phyloP scores from a whole-genome alignment of 2,329 filamentous ascomycete genomes.

The Phialemonium atrogriseum region DNA sequence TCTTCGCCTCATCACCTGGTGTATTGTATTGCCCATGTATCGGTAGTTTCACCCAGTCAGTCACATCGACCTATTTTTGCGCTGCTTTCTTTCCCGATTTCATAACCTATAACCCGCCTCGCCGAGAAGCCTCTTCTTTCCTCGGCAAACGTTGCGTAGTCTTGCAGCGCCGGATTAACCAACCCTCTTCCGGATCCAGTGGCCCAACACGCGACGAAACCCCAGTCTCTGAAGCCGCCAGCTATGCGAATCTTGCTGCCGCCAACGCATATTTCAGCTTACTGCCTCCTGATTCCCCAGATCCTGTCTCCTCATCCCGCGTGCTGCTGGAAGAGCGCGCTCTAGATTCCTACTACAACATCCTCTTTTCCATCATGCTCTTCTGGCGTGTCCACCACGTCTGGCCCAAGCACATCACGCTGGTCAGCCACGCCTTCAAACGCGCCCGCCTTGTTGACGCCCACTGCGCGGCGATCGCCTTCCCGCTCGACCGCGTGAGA shows the following conservation, averaged over 20 bases:
- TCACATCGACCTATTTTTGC: no score
- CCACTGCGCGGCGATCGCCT: conserved; percentile 57
- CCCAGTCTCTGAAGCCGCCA: conserved; percentile 49
- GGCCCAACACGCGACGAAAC: conserved; percentile 55
- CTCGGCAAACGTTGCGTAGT: neutral
- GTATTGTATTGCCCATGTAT: no score
- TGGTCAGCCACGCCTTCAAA: conserved; percentile 67
- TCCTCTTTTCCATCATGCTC: conserved; percentile 61
- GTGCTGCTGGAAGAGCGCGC: conserved; percentile 61
- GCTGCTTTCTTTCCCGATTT: no score
- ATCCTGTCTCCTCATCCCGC: conserved; percentile 14
- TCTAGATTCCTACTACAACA: conserved; percentile 79
- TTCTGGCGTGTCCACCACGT: conserved; percentile 42
- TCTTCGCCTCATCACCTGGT: no score
- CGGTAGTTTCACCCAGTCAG: no score
- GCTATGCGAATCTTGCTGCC: conserved; percentile 48
- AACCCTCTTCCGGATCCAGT: conserved; percentile 24
- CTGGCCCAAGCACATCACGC: conserved; percentile 52
- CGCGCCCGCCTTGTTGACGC: conserved; percentile 50
- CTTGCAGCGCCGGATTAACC: neutral
- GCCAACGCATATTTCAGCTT: conserved; percentile 38
- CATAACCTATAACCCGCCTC: no score
- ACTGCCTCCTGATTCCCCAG: conserved; percentile 13
- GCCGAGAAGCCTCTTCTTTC: no score
- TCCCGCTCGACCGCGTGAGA: conserved; percentile 31